Percentiles rank a stretch among this genome's conserved stretches.
Conservation (phyloP, 2,329 filamentous ascomycete genomes). For the Lomentospora prolificans region DNA sequence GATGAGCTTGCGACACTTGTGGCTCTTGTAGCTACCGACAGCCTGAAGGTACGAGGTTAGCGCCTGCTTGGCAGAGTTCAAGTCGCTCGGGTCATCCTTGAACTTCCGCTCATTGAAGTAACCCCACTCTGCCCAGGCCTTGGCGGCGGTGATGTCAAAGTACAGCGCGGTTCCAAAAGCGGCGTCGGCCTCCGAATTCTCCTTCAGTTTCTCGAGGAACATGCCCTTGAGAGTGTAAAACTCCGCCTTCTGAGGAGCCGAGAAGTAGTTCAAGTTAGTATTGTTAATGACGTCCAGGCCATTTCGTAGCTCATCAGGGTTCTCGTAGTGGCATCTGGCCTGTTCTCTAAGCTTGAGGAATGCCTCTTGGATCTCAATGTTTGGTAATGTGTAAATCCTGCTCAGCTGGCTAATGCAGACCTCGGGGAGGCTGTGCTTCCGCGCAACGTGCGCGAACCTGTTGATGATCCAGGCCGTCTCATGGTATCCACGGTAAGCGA, state of each 20-base stretch:
- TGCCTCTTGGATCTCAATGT: conserved; percentile 98
- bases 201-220: conserved; percentile 90
- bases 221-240: conserved; percentile 99
- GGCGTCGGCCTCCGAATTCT: conserved; percentile 84
- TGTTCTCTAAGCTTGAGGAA: conserved; percentile 98
- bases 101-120: conserved; percentile 96
- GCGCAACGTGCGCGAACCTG: conserved; percentile 90
- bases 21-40: conserved; percentile 91
- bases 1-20: conserved; percentile 88
- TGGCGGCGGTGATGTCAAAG: conserved; percentile 89
- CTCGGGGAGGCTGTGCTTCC: conserved; percentile 92
- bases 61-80: conserved; percentile 79
- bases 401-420: conserved; percentile 96
- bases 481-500: conserved; percentile 93
- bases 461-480: conserved; percentile 99
- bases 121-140: conserved; percentile 99
- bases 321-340: conserved; percentile 97
- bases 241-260: conserved; percentile 88
- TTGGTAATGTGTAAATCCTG: conserved; percentile 95
- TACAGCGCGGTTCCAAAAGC: conserved; percentile 92
- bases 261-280: conserved; percentile 98
- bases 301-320: conserved; percentile 80
- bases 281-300: conserved; percentile 99
- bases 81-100: conserved; percentile 76
- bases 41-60: conserved; percentile 95